Conservation (phyloP, 495 filamentous ascomycete species). For the Lichenothelia convexa region DNA sequence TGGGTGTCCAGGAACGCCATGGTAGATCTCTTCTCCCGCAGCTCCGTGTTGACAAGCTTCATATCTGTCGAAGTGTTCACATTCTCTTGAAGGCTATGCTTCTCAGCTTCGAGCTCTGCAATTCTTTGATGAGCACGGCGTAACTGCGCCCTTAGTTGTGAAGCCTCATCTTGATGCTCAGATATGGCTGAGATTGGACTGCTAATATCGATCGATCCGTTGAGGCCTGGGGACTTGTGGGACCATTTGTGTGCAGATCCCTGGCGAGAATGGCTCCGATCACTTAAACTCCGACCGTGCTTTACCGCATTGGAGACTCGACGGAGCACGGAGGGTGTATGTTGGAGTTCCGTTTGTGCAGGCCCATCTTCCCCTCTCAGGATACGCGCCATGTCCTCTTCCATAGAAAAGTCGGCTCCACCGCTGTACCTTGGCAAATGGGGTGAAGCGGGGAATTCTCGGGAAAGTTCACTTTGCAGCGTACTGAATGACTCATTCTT, state of each 20-base stretch:
- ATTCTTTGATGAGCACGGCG: constrained; percentile 63
- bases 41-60: constrained; percentile 65
- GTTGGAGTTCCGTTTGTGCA: constrained; percentile 13
- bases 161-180: constrained; percentile 49
- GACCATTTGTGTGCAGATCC: constrained; percentile 48
- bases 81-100: constrained; percentile 30
- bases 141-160: constrained; percentile 57
- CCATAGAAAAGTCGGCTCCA: constrained; percentile 67
- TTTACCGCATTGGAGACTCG: constrained; percentile 83
- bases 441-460: constrained; percentile 6
- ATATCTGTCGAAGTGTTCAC: constrained; percentile 57
- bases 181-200: constrained; percentile 52
- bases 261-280: constrained; percentile 32
- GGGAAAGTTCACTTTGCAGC: constrained; percentile 17
- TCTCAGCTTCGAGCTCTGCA: constrained; percentile 59
- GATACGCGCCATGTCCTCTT: constrained; percentile 77
- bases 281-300: constrained; percentile 82
- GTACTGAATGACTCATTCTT: constrained; percentile 39
- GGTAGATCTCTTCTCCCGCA: constrained; percentile 86
- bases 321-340: constrained; percentile 48
- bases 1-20: constrained; percentile 91
- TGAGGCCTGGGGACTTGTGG: constrained; percentile 57
- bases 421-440: constrained; percentile 51
- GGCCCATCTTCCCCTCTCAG: constrained; percentile 45
- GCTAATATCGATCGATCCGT: constrained; percentile 53